Conservation (phyloP, 1,284 basidiomycete species). For the Malassezia dermatis region DNA sequence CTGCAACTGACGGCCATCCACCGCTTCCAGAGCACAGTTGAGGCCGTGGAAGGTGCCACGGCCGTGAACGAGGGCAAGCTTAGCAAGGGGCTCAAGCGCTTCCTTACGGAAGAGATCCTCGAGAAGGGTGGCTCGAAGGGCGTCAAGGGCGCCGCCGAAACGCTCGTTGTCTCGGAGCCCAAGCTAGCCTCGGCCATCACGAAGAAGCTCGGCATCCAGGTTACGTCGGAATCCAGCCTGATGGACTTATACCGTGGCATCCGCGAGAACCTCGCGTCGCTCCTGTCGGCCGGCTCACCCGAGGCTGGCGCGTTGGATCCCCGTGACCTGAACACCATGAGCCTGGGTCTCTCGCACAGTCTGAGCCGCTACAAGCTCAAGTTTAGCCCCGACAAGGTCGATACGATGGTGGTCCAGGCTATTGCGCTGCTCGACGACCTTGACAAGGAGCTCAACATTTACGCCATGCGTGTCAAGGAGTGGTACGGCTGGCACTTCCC, state of each 20-base stretch:
- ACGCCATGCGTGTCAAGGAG: constrained; percentile 98
- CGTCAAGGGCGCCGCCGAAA: constrained; percentile 71
- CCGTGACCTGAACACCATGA: constrained; percentile 95
- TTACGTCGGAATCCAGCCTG: constrained; percentile 58
- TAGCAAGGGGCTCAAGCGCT: constrained; percentile 83
- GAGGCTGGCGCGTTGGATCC: constrained; percentile 51
- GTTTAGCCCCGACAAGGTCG: constrained; percentile 98
- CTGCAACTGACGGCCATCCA: constrained; percentile 83
- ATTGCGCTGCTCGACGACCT: constrained; percentile 96
- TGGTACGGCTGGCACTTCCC: constrained; percentile 99
- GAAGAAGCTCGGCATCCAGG: constrained; percentile 87
- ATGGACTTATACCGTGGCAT: constrained; percentile 92
- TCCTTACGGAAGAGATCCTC: constrained; percentile 75
- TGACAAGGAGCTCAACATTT: constrained; percentile 99
- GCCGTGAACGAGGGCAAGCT: constrained; percentile 84
- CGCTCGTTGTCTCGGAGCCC: constrained; percentile 75
- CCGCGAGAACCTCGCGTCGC: constrained; percentile 70
- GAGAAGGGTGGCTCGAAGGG: constrained; percentile 54
- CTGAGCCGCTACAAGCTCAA: constrained; percentile 97
- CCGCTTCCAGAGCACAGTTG: constrained; percentile 88
- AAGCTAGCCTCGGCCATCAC: constrained; percentile 68
- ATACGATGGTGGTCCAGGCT: constrained; percentile 98
- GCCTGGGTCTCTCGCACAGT: constrained; percentile 89
- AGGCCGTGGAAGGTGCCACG: constrained; percentile 96
- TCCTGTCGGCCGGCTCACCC: constrained; percentile 53